These are phyloP conservation scores for Lactarius pseudohatsudake DNA, from an alignment of 768 basidiomycete species.

Conservation along the genomic window DNA sequence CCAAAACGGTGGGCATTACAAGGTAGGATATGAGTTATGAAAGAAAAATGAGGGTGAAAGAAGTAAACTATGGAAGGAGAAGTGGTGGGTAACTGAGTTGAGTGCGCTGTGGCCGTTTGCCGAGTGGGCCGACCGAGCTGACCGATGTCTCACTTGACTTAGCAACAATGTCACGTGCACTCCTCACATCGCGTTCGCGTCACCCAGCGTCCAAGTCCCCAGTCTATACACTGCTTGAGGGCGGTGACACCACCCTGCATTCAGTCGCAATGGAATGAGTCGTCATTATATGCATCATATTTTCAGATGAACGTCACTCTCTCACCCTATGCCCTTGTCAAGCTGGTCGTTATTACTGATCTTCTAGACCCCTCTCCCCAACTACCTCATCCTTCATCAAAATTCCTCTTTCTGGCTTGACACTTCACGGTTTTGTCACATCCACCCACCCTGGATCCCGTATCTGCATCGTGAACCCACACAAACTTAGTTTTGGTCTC, in stretches of 20 bases:
- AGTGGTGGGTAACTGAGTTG: neutral
- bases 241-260: neutral
- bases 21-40: conserved; percentile 35
- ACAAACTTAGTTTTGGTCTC: conserved; percentile 16
- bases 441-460: conserved; percentile 11
- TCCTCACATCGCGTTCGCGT: neutral
- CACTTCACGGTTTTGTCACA: conserved; percentile 8
- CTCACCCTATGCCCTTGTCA: neutral
- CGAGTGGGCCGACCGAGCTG: neutral
- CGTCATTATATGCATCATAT: neutral
- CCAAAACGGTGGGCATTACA: conserved; percentile 35
- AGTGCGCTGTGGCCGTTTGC: neutral
- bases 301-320: neutral
- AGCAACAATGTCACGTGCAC: conserved; percentile 11
- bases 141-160: neutral
- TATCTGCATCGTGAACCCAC: conserved; percentile 13
- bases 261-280: neutral
- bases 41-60: neutral
- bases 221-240: neutral
- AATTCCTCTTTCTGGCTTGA: neutral
- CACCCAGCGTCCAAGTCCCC: neutral
- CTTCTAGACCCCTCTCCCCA: conserved; percentile 8
- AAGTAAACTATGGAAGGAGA: neutral
- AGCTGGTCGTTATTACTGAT: neutral
- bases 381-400: conserved; percentile 2